A percentile compares a stretch with the other conserved stretches of the same genome.
Evolutionary conservation across 192 early-diverging fungal genomes (phyloP).

Genomic region (Rhizophagus prolifer): DNA sequence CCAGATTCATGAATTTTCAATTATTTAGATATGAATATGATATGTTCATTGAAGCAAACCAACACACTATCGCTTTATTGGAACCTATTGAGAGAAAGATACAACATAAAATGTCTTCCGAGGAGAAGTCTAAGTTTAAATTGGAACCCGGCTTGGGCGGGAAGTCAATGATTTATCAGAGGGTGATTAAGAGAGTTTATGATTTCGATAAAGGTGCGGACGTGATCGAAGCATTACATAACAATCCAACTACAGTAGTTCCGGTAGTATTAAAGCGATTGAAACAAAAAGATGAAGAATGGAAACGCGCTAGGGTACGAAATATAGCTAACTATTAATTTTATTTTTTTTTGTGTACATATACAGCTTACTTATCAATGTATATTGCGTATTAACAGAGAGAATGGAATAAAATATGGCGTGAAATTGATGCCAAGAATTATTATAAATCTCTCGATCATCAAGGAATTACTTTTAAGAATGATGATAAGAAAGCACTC

Average conservation of each 20-base stretch:
- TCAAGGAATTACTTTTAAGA: constrained; percentile 89
- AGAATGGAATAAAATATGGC: constrained; percentile 97
- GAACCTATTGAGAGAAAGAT: constrained; percentile 89
- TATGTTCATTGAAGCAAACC: constrained; percentile 93
- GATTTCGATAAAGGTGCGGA: constrained; percentile 83
- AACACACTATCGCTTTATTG: constrained; percentile 84
- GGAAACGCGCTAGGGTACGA: constrained; percentile 79
- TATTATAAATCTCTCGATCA: constrained; percentile 95
- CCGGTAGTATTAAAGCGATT: constrained; percentile 92
- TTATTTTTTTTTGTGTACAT: no score
- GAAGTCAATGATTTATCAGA: constrained; percentile 82
- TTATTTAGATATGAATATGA: constrained; percentile 80
- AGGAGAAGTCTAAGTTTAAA: constrained; percentile 74
- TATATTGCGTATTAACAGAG: constrained; percentile 52
- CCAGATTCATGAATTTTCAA: background rate
- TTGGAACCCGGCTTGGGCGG: constrained; percentile 79
- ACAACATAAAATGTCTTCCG: constrained; percentile 68
- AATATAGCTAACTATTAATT: background rate
- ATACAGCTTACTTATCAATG: background rate
- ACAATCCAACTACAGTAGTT: constrained; percentile 86
- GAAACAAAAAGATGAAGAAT: constrained; percentile 99
- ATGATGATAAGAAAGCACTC: constrained; percentile 79
- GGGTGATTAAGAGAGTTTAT: constrained; percentile 96
- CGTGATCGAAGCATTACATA: constrained; percentile 89
- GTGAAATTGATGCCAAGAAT: constrained; percentile 90